Base-by-base conservation (phyloP, 2,329 filamentous ascomycete genomes). In the Aspergillus brasiliensis region DNA sequence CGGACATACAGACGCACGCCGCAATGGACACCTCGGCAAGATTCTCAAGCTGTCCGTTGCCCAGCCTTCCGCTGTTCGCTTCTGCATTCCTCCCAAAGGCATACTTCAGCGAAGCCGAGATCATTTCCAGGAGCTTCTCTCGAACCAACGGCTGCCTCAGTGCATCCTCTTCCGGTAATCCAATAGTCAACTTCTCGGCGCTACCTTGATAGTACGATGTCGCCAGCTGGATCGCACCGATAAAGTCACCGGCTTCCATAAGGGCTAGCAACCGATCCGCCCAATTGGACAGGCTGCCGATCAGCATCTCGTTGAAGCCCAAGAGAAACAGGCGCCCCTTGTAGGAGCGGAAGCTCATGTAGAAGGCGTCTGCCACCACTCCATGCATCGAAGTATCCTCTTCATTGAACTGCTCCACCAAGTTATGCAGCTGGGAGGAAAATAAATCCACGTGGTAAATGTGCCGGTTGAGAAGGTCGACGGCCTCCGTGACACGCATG, bases 161-260 rank as follows among this genome's bases (percentile, higher is more conserved):
- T 3, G 74, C 75, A 58, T 91, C 84, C 71, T 97, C 91, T 72
- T 97, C 93, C 0, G 96, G 94, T 8, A 99, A 80, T 0, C 95
- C 95, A 57, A 99, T 91, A 0, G 95, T 98, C 53, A 98, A 84
- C 75, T 95, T 97, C 74, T 97, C 92, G n/a, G 91, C 87, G 70
- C 92, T 88, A 23, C 95, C 95, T 7, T 87, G 89, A 73, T 96
- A 98, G 76, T 98, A 99, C 0, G 90, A 90, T 0, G 92, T 96
- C 8, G 94, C 96, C 60, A 99, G 83, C 65, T 89, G 86, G 61
- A 99, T 97, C 1, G 95, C 93, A 11, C 88, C 90, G 64, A 99
- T 90, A 71, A 96, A 97, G 75, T 98, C 92, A n/a, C 95, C 95
- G 58, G 92, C 87, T 73, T 98, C 93, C 91, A 99, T 97, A 67